A percentile compares a stretch with the other conserved stretches of the same genome.
phyloP scores from a whole-genome alignment of 2,329 filamentous ascomycete genomes.

The Fusarium nematophilum region DNA sequence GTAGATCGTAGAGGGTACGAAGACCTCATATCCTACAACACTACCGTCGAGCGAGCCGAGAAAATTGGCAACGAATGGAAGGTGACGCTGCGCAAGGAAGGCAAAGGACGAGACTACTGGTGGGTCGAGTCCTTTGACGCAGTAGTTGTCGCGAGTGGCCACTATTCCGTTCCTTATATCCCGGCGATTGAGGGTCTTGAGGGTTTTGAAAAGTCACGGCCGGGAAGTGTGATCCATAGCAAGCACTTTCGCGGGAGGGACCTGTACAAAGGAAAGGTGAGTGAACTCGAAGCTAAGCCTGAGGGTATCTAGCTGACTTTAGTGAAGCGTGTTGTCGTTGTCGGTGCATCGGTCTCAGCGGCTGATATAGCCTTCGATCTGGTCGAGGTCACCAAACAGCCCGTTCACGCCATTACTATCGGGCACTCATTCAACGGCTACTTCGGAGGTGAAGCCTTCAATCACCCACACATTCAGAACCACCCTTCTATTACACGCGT shows the following conservation, averaged over 20 bases:
- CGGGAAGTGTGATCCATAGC: constrained; percentile 64
- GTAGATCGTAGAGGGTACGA: constrained; percentile 65
- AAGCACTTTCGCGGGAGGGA: constrained; percentile 63
- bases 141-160: constrained; percentile 68
- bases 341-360: constrained; percentile 73
- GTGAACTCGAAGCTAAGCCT: neutral
- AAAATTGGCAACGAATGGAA: constrained; percentile 63
- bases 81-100: constrained; percentile 57
- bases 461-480: constrained; percentile 62
- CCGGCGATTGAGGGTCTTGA: constrained; percentile 60
- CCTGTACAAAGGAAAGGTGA: constrained; percentile 57
- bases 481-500: constrained; percentile 61
- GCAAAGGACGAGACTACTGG: constrained; percentile 63
- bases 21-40: constrained; percentile 64
- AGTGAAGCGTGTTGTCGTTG: constrained; percentile 63
- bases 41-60: constrained; percentile 69
- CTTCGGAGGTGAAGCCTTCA: constrained; percentile 69
- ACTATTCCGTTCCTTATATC: constrained; percentile 69
- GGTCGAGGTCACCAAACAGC: constrained; percentile 56
- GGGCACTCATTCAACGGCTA: constrained; percentile 62
- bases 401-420: constrained; percentile 62
- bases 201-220: constrained; percentile 55
- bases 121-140: constrained; percentile 72
- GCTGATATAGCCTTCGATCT: constrained; percentile 70
- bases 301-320: neutral